Base-by-base conservation (phyloP, 2,329 filamentous ascomycete species). In the Talaromyces rugulosus region DNA sequence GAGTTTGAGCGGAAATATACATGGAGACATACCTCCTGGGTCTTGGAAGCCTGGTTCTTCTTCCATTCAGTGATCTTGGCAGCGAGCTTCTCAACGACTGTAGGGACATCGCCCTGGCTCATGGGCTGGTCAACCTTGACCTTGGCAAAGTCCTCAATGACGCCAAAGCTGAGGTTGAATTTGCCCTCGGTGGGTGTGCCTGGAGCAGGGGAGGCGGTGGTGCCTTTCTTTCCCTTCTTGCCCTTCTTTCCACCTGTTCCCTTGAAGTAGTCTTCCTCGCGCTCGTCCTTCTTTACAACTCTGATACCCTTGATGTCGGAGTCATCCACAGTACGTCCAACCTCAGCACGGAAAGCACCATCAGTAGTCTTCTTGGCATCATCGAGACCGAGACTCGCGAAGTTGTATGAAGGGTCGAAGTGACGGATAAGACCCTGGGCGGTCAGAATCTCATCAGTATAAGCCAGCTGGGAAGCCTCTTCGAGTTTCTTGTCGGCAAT, bases 21-120 rank as follows among this genome's bases (percentile, higher is more conserved):
- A 27, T 42, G n/a, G 6, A 44, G 54, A 14, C 44, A 8, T 40
- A 96, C 95, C 81, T 91, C 89, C 75, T 95, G 86, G 23, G 95
- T 99, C 84, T 97, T 92, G 66, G 86, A 83, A 62, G 89, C 86
- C 82, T 98, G 95, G 79, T 96, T 90, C 58, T 85, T 82, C 84
- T 96, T 96, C 92, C 94, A 99, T 78, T 89, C 84, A 33, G 87
- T 87, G 58, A 98, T 84, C 86, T 98, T 98, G 73, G 87, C 90
- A 80, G 94, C 92, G 71, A 98, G 86, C 83, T 96, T 94, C 82
- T 97, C 92, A 54, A 91, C 81, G 14, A 90, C 86, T 63, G 82
- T 82, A 30, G 93, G 87, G 14, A 98, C 88, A 70, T 96, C 94
- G 60, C 87, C 84, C 72, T 92, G 87, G 77, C 87, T 90, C 84